A percentile compares a stretch with the other conserved stretches of the same genome.
Evolutionary conservation across 805 yeast species (phyloP).

Genomic region (Monosporozyma aquatica): DNA sequence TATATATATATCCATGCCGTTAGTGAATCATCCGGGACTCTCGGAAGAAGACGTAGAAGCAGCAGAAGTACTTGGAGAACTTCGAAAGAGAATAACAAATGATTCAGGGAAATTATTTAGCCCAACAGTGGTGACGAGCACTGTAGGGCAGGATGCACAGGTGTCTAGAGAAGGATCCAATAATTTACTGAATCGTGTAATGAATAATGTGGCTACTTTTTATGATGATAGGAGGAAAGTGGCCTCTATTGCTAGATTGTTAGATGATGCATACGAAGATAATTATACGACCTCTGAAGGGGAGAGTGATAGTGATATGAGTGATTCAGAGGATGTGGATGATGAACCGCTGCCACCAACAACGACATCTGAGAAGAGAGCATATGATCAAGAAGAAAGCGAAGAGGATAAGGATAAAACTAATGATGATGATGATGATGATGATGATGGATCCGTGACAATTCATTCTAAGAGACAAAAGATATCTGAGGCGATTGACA

Average conservation of each 20-base stretch:
- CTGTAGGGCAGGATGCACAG: neutral
- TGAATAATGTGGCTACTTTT: slow-evolving; percentile 41
- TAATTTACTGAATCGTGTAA: slow-evolving; percentile 21
- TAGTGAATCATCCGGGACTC: slow-evolving; percentile 8
- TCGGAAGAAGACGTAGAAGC: slow-evolving; percentile 24
- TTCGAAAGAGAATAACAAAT: slow-evolving; percentile 12
- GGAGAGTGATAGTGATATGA: slow-evolving; percentile 15
- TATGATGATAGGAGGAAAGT: slow-evolving; percentile 38
- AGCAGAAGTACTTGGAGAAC: slow-evolving; percentile 21
- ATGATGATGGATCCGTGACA: neutral
- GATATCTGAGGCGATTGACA: slow-evolving; percentile 30
- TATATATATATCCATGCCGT: neutral
- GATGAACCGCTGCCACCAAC: neutral
- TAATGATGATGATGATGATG: slow-evolving; percentile 10
- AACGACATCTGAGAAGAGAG: slow-evolving; percentile 5
- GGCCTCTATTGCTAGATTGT: slow-evolving; percentile 29
- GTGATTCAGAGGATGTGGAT: slow-evolving; percentile 6
- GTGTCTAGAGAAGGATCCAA: slow-evolving; percentile 2
- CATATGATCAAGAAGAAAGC: slow-evolving; percentile 9
- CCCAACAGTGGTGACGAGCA: neutral
- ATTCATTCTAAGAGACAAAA: slow-evolving; percentile 28
- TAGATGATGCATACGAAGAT: slow-evolving; percentile 36
- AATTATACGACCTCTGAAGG: slow-evolving; percentile 16
- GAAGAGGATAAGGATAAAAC: slow-evolving; percentile 12
- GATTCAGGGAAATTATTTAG: too few relatives aligned